Conservation (phyloP, 148 eudicot genomes). For the Spergularia bocconei region DNA sequence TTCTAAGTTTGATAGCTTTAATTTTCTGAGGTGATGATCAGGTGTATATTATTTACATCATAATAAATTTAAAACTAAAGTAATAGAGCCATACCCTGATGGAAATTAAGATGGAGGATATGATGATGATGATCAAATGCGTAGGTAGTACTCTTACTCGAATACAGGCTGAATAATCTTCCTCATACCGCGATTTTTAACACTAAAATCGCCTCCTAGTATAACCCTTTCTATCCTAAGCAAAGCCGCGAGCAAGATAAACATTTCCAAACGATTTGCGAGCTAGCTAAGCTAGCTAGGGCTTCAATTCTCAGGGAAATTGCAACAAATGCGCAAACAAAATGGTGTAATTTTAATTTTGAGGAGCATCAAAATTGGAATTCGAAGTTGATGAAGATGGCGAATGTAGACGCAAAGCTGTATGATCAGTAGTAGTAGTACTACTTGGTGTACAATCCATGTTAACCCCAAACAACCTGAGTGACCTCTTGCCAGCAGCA, state of each 20-base stretch:
- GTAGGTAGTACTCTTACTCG: no score
- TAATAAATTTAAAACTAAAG: neutral
- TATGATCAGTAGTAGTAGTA: neutral
- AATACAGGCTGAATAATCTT: no score
- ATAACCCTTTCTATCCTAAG: neutral
- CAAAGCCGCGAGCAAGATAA: no score
- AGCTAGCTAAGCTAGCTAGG: neutral
- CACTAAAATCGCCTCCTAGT: slow-evolving; percentile 1
- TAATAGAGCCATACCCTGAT: slow-evolving; percentile 12
- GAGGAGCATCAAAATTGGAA: slow-evolving; percentile 1
- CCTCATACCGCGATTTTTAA: neutral
- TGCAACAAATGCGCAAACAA: neutral
- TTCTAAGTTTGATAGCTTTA: slow-evolving; percentile 3
- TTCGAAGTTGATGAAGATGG: neutral
- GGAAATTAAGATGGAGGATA: neutral
- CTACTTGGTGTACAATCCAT: slow-evolving; percentile 38
- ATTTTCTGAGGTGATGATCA: slow-evolving; percentile 1
- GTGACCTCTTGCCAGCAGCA: slow-evolving; percentile 57
- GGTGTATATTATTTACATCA: slow-evolving; percentile 19
- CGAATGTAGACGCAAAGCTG: neutral
- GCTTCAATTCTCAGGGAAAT: neutral
- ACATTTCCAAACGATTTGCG: no score
- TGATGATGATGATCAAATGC: no score
- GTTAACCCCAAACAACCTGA: slow-evolving; percentile 88
- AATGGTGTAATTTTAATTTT: neutral